Base-by-base conservation (phyloP, 2,329 filamentous ascomycete genomes). In the Neocucurbitaria cava region DNA sequence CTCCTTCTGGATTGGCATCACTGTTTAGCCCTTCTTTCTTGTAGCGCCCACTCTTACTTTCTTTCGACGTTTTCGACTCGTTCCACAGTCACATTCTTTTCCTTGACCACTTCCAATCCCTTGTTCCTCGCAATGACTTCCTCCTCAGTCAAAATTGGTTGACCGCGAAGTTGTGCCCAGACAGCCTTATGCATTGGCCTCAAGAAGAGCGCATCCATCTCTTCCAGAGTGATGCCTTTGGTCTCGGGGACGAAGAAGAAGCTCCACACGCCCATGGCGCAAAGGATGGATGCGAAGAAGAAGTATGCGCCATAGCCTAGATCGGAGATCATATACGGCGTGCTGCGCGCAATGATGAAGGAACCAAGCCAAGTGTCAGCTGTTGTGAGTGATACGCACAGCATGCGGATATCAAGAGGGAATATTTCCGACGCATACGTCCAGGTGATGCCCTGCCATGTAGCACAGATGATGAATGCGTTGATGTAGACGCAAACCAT, bases 401-500 rank as follows among this genome's bases (percentile, higher is more conserved):
- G 61, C 71, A 76, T 75, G 24, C 76, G 68, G 46, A 79, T 77
- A 35, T 77, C 72, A 18, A 77, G 62, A 0, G 73, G 75, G 58
- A 82, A 83, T 48, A 83, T 82, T 57, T 84, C 82, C 2, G 79
- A 78, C 8, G 77, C 77, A 48, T 81, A 80, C 0, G 79, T 78
- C 72, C 73, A 78, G 0, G 75, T 72, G 11, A 77, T 76, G 1
- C 71, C 74, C 44, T 78, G 76, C 77, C 77, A 79, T 1, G 76
- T 77, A 1, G 76, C 75, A 46, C 76, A 82, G 43, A 83, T 83
- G 58, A 84, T 83, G 40, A 83, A 76, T 1, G 78, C 82, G 58
- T 84, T 85, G 1, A 85, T 72, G 73, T 84, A 85, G 21, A 85
- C 80, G 65, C 81, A 82, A 2, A 82, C 82, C 28, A 82, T 84